Percentiles rank a stretch among this genome's conserved stretches.
These are phyloP conservation scores for Apophysomyces ossiformis DNA, from an alignment of 371 early-diverging fungal species.

Conservation along the genomic window DNA sequence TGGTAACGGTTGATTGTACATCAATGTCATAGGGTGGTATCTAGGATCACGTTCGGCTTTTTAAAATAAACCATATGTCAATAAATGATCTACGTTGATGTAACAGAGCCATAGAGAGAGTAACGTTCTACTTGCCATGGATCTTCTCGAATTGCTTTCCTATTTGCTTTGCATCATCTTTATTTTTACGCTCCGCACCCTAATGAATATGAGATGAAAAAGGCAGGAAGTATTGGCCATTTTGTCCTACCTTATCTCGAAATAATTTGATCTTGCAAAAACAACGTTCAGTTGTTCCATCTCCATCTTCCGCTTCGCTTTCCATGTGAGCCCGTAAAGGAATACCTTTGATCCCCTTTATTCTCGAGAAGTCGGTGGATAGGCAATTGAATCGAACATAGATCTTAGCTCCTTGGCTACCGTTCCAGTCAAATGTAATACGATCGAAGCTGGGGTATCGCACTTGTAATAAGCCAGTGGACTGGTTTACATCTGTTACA, in stretches of 20 bases:
- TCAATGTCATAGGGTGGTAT: slow-evolving; percentile 31
- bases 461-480: slow-evolving; percentile 52
- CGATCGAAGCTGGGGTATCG: slow-evolving; percentile 68
- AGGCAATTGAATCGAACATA: slow-evolving; percentile 71
- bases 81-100: slow-evolving; percentile 2
- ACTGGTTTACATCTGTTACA: slow-evolving; percentile 33
- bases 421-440: slow-evolving; percentile 69
- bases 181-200: slow-evolving; percentile 51
- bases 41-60: slow-evolving; percentile 25
- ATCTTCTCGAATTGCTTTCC: slow-evolving; percentile 16
- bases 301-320: slow-evolving; percentile 28
- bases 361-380: slow-evolving; percentile 76
- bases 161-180: slow-evolving; percentile 27
- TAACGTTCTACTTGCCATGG: slow-evolving; percentile 11
- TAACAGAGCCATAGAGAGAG: no score
- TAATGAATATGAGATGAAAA: not conserved
- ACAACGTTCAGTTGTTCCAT: slow-evolving; percentile 44
- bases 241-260: slow-evolving; percentile 65
- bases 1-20: slow-evolving; percentile 43
- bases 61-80: not conserved
- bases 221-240: not conserved
- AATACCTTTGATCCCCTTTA: slow-evolving; percentile 82
- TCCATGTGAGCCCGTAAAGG: slow-evolving; percentile 70
- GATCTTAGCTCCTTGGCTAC: slow-evolving; percentile 65
- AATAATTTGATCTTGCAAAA: slow-evolving; percentile 69